These are phyloP conservation scores for Claviceps paspali DNA, from an alignment of 2,329 filamentous ascomycete species.

Conservation along the genomic window DNA sequence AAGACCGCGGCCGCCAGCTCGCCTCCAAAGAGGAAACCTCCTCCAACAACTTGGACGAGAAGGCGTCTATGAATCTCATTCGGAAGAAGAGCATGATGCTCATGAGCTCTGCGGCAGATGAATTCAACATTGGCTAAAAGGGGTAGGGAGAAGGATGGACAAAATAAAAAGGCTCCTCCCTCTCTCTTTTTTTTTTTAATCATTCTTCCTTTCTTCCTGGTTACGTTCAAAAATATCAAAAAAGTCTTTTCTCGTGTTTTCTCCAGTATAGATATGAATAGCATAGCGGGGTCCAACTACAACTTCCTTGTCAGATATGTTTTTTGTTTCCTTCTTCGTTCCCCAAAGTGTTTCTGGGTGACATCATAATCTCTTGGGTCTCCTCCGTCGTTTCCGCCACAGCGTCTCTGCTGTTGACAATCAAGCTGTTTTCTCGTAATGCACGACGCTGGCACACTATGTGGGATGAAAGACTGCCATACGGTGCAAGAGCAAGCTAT, in stretches of 20 bases:
- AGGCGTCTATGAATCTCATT: conserved; percentile 26
- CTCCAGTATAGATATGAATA: background rate
- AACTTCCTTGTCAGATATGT: background rate
- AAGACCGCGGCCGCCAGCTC: conserved; percentile 11
- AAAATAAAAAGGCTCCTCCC: background rate
- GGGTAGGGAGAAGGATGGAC: background rate
- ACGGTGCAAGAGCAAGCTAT: no score
- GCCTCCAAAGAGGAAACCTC: conserved; percentile 1
- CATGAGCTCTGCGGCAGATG: conserved; percentile 46
- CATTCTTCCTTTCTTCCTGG: no score
- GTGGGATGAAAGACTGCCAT: no score
- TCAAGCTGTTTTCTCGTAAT: no score
- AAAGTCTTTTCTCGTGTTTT: background rate
- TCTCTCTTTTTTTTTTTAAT: background rate
- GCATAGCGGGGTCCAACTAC: background rate
- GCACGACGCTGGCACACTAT: no score
- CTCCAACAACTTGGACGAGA: conserved; percentile 15
- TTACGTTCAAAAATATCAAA: background rate
- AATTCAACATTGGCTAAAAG: conserved; percentile 59
- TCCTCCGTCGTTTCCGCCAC: no score
- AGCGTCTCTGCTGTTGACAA: no score
- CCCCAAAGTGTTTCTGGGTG: no score
- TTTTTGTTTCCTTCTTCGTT: no score
- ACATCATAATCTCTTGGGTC: no score
- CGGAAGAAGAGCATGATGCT: conserved; percentile 50